Evolutionary conservation across 2,329 filamentous ascomycete genomes (phyloP), one percentile per base, ranked within the genome.

Genomic region (Xylaria sp.): DNA sequence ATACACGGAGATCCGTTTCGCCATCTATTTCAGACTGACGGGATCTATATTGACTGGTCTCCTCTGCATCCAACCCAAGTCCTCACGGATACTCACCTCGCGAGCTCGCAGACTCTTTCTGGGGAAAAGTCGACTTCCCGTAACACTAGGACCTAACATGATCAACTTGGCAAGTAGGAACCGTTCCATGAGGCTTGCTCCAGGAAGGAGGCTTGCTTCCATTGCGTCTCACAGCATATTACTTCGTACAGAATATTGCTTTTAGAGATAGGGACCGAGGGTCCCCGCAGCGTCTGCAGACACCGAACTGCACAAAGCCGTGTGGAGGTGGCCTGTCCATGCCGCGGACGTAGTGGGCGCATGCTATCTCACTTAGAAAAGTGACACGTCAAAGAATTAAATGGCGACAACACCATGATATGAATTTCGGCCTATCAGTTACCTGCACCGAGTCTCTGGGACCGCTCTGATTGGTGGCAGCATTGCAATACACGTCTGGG

Each of bases 341-440:
- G 44, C 46, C 52, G n/a, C 44, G 38, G 46, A 46, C 21, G 21
- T 38, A n/a, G 21, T 21, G 11, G 45, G 38, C 40, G 24, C 44
- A 42, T 47, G 26, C 24, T 39, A 34, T 40, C 17, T 48, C n/a
- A 39, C 44, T 11, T 40, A 37, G 29, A 7, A 20, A 40, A 24
- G 8, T 16, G 47, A 56, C 48, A 52, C 51, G 57, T 48, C 51
- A 53, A 46, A 18, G 8, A 47, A 24, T 22, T 21, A 48, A 48
- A 53, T 55, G 45, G 52, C 52, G 34, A 52, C 51, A 57, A 51
- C 43, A 46, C 16, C 21, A 44, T 19, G 2, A 6, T 42, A 38
- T 39, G 7, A 9, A 7, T 4, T 20, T 6, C n/a, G 38, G 17
- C 51, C 49, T 51, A 58, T 58, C 44, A 39, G 26, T 7, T 22